Evolutionary conservation across 768 basidiomycete species (phyloP).

Genomic region (Asterophora parasitica): DNA sequence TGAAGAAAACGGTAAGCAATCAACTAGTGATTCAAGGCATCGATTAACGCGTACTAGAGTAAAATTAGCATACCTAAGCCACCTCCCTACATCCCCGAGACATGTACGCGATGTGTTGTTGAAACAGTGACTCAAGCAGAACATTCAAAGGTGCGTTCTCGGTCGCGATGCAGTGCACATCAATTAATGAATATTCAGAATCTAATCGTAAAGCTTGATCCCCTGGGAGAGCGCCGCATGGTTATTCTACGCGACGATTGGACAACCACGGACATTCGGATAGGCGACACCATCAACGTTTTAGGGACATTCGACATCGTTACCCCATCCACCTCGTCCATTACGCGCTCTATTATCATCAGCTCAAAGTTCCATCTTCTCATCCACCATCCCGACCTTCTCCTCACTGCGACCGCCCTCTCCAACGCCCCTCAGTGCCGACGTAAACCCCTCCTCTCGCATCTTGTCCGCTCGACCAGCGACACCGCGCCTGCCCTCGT

Average conservation of each 20-base stretch:
- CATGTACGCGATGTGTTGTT: slow-evolving; percentile 55
- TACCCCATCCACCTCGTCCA: slow-evolving; percentile 27
- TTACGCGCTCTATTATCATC: slow-evolving; percentile 49
- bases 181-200: slow-evolving; percentile 29
- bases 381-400: slow-evolving; percentile 88
- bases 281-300: slow-evolving; percentile 77
- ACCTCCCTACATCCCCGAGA: slow-evolving; percentile 25
- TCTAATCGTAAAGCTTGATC: slow-evolving; percentile 44
- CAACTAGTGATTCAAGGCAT: neutral
- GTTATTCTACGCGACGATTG: slow-evolving; percentile 78
- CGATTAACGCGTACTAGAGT: slow-evolving; percentile 5
- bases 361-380: slow-evolving; percentile 63
- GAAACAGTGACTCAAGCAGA: slow-evolving; percentile 37
- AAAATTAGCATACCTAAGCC: slow-evolving; percentile 10
- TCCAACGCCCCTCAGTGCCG: slow-evolving; percentile 79
- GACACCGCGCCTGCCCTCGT: slow-evolving; percentile 65
- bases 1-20: slow-evolving; percentile 21
- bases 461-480: slow-evolving; percentile 52
- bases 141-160: slow-evolving; percentile 34
- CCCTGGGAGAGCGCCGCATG: slow-evolving; percentile 32
- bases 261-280: slow-evolving; percentile 55
- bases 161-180: neutral
- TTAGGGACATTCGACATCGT: slow-evolving; percentile 42
- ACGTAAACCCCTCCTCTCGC: slow-evolving; percentile 80
- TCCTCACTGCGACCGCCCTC: slow-evolving; percentile 87